A percentile compares a stretch with the other conserved stretches of the same genome.
Evolutionary conservation across 495 filamentous ascomycete genomes (phyloP).

Genomic region (Penicillium lagena): DNA sequence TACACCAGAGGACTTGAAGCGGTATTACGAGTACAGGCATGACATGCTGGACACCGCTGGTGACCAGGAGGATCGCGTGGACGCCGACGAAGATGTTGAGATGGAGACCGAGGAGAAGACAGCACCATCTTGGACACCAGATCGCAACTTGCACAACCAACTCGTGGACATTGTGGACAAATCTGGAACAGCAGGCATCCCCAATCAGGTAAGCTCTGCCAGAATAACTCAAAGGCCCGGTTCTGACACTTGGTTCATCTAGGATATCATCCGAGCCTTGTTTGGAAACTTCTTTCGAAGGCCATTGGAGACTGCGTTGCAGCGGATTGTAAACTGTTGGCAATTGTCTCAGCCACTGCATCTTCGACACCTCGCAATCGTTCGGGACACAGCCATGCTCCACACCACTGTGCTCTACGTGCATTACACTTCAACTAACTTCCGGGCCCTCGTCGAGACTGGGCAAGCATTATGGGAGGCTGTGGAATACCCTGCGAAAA

Average conservation of each 20-base stretch:
- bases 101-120: conserved; percentile 16
- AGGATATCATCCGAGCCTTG: conserved; percentile 42
- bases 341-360: conserved; percentile 56
- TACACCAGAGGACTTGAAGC: conserved; percentile 54
- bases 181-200: conserved; percentile 45
- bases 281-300: conserved; percentile 52
- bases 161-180: conserved; percentile 46
- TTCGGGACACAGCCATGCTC: conserved; percentile 50
- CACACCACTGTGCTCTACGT: conserved; percentile 44
- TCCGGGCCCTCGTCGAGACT: conserved; percentile 49
- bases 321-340: conserved; percentile 53
- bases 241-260: conserved; percentile 2
- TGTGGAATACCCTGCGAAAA: conserved; percentile 41
- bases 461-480: conserved; percentile 53
- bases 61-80: conserved; percentile 28
- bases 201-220: conserved; percentile 37
- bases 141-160: conserved; percentile 45
- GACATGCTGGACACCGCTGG: conserved; percentile 24
- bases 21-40: conserved; percentile 40
- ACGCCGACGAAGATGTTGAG: conserved; percentile 34
- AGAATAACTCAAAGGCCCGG: background rate
- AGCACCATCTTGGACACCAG: conserved; percentile 42
- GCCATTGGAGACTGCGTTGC: conserved; percentile 50
- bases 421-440: conserved; percentile 52
- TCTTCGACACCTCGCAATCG: conserved; percentile 55